A percentile compares a stretch with the other conserved stretches of the same genome.
Conservation (phyloP, 2,329 filamentous ascomycete genomes). For the Colletotrichum eleusines region DNA sequence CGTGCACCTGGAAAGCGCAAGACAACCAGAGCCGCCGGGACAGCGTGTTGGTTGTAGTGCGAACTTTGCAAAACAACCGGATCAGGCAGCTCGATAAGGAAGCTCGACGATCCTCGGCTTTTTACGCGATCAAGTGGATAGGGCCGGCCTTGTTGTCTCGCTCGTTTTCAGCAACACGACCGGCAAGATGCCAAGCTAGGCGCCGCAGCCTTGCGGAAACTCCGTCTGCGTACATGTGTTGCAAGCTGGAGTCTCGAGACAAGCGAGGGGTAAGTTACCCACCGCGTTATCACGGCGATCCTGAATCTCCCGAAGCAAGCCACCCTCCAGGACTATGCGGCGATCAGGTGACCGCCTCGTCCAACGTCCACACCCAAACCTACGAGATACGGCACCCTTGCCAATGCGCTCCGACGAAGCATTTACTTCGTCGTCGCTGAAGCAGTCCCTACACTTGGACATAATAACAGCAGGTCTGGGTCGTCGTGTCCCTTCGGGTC, state of each 20-base stretch:
- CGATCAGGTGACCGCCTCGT: slow-evolving; percentile 13
- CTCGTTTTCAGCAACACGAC: slow-evolving; percentile 31
- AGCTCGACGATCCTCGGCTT: slow-evolving; percentile 27
- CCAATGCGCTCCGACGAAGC: not conserved
- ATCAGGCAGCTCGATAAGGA: slow-evolving; percentile 6
- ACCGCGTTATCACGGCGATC: slow-evolving; percentile 25
- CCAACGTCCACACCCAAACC: slow-evolving; percentile 6
- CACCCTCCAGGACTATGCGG: not conserved
- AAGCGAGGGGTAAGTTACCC: not conserved
- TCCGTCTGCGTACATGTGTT: slow-evolving; percentile 18
- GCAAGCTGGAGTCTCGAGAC: not conserved
- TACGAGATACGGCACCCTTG: slow-evolving; percentile 3
- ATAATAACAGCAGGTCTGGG: not conserved
- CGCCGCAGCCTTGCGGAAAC: slow-evolving; percentile 31
- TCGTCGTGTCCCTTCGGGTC: slow-evolving; percentile 14
- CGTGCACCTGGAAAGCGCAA: not conserved
- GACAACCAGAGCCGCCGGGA: not conserved
- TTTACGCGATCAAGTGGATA: slow-evolving; percentile 30
- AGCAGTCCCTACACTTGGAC: too few species aligned
- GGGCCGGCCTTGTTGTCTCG: slow-evolving; percentile 23
- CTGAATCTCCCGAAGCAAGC: not conserved
- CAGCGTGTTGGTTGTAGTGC: not conserved
- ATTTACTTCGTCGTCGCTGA: not conserved
- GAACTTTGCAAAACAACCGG: slow-evolving; percentile 20
- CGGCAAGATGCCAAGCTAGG: slow-evolving; percentile 3